These are phyloP conservation scores for Tilletia setariae DNA, from an alignment of 1,284 basidiomycete genomes.

Conservation along the genomic window DNA sequence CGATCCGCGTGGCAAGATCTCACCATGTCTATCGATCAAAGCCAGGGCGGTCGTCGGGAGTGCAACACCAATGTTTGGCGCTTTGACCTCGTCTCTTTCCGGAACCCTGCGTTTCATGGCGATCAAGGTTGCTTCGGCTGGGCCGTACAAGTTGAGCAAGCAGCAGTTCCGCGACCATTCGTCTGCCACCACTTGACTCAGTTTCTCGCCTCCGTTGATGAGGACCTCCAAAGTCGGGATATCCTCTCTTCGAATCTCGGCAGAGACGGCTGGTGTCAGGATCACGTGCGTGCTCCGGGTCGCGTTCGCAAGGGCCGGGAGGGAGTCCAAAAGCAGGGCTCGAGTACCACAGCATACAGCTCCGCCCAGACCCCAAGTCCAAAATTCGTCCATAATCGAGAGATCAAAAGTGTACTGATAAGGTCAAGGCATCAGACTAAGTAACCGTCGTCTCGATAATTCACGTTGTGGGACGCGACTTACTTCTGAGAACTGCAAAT, in stretches of 20 bases:
- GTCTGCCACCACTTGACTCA: conserved; percentile 55
- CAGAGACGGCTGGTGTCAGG: conserved; percentile 55
- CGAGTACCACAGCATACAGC: conserved; percentile 49
- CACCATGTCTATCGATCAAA: conserved; percentile 41
- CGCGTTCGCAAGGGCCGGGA: conserved; percentile 35
- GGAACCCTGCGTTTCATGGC: conserved; percentile 49
- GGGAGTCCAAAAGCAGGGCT: conserved; percentile 40
- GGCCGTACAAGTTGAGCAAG: conserved; percentile 52
- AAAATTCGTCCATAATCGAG: conserved; percentile 54
- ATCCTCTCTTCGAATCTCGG: conserved; percentile 48
- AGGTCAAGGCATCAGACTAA: too few species aligned
- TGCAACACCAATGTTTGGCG: conserved; percentile 55
- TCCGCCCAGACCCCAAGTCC: conserved; percentile 49
- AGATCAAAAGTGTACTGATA: conserved; percentile 50
- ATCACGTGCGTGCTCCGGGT: conserved; percentile 49
- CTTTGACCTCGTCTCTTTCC: conserved; percentile 49
- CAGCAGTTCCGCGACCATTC: conserved; percentile 53
- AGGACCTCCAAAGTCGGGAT: conserved; percentile 51
- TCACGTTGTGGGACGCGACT: not conserved
- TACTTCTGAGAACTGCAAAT: conserved; percentile 51
- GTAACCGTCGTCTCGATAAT: not conserved
- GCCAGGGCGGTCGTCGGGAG: conserved; percentile 52
- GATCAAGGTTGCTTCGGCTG: conserved; percentile 52
- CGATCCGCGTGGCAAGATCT: conserved; percentile 51
- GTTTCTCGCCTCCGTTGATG: conserved; percentile 56